A percentile compares a stretch with the other conserved stretches of the same genome.
phyloP scores from a whole-genome alignment of 2,329 filamentous ascomycete species.

The Cladorrhinum sp. region DNA sequence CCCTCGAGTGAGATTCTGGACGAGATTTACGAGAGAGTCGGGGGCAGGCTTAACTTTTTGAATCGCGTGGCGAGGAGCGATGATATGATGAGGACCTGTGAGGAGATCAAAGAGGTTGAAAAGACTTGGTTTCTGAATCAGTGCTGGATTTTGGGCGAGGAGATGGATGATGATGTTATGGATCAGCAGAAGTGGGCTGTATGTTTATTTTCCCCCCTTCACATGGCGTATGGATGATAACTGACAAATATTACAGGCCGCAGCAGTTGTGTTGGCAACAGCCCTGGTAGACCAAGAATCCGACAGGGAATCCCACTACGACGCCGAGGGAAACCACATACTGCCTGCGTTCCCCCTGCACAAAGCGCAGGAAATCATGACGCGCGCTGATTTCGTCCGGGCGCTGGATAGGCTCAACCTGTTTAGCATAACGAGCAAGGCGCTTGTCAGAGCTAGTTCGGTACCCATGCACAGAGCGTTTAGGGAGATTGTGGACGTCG shows the following conservation, averaged over 20 bases:
- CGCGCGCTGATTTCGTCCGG: slow-evolving; percentile 89
- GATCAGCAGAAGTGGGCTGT: slow-evolving; percentile 85
- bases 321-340: slow-evolving; percentile 65
- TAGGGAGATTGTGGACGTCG: slow-evolving; percentile 70
- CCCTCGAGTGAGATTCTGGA: slow-evolving; percentile 58
- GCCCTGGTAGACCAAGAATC: slow-evolving; percentile 83
- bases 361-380: slow-evolving; percentile 88
- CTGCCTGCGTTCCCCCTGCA: slow-evolving; percentile 80
- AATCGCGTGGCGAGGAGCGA: slow-evolving; percentile 83
- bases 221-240: neutral
- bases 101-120: slow-evolving; percentile 62
- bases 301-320: slow-evolving; percentile 62
- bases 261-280: slow-evolving; percentile 88
- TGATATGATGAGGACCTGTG: slow-evolving; percentile 76
- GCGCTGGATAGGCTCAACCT: slow-evolving; percentile 90
- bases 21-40: slow-evolving; percentile 80
- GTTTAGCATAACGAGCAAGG: slow-evolving; percentile 86
- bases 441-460: slow-evolving; percentile 85
- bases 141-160: slow-evolving; percentile 68
- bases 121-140: slow-evolving; percentile 76
- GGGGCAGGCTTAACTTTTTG: slow-evolving; percentile 83
- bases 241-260: slow-evolving; percentile 53
- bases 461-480: slow-evolving; percentile 97
- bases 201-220: slow-evolving; percentile 38
- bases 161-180: slow-evolving; percentile 68